These are phyloP conservation scores for Dothistroma septosporum DNA, from an alignment of 2,329 filamentous ascomycete species.

Conservation along the genomic window DNA sequence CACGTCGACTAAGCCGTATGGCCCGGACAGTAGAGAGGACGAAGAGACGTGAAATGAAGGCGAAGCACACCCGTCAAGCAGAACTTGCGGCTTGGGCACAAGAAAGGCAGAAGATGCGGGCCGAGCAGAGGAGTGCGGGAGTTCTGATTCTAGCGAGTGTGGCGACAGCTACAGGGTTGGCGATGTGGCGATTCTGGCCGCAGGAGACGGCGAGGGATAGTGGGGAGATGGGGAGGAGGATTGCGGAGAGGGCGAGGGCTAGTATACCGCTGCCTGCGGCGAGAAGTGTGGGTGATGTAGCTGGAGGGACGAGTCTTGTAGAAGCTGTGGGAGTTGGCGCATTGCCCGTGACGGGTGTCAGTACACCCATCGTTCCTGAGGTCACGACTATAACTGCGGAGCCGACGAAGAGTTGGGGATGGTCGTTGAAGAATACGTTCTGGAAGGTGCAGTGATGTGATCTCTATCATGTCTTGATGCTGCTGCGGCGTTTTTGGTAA, in stretches of 20 bases:
- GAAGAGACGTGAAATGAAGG: constrained; percentile 10
- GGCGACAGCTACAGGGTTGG: constrained; percentile 22
- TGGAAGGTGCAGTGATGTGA: constrained; percentile 1
- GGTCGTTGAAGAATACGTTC: not conserved
- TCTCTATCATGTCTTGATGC: not conserved
- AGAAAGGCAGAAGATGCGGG: constrained; percentile 16
- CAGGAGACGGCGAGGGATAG: constrained; percentile 14
- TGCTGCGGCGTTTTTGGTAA: not conserved
- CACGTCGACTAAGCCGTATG: constrained; percentile 11
- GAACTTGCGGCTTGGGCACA: constrained; percentile 15
- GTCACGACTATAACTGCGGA: not conserved
- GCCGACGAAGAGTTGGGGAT: not conserved
- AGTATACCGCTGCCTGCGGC: constrained; percentile 18
- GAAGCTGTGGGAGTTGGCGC: not conserved
- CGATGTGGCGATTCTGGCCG: constrained; percentile 29
- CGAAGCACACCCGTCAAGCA: constrained; percentile 2
- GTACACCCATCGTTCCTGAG: not conserved
- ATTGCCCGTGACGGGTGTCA: not conserved
- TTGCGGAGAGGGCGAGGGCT: constrained; percentile 20
- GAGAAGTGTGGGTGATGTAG: not conserved
- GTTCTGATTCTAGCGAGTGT: constrained; percentile 20
- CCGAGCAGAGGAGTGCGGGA: constrained; percentile 23
- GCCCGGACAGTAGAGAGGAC: constrained; percentile 12
- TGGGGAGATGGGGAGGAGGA: constrained; percentile 21
- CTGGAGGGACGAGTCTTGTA: not conserved